A percentile compares a stretch with the other conserved stretches of the same genome.
Conservation (phyloP, 352 stramenopile genomes). For the Phytophthora pseudosyringae region DNA sequence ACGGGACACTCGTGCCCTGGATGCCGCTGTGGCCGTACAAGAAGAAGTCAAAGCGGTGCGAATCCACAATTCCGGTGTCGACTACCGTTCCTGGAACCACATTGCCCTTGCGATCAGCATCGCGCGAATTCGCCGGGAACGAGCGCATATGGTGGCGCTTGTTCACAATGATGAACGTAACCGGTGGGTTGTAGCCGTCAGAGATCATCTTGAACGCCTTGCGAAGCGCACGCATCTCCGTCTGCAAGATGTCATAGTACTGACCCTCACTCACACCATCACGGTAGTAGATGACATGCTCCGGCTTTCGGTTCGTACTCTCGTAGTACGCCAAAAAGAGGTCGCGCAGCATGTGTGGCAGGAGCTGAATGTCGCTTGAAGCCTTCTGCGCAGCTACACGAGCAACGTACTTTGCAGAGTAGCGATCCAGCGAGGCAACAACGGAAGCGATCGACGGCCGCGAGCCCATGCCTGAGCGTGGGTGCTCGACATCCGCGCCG, state of each 20-base stretch:
- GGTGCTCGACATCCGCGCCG: slow-evolving; percentile 75
- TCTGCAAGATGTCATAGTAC: slow-evolving; percentile 74
- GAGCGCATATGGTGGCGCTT: slow-evolving; percentile 87
- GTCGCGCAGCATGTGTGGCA: slow-evolving; percentile 61
- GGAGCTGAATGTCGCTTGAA: slow-evolving; percentile 54
- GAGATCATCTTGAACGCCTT: slow-evolving; percentile 64
- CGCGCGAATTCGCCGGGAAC: slow-evolving; percentile 44
- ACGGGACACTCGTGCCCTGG: slow-evolving; percentile 83
- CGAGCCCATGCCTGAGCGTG: slow-evolving; percentile 55
- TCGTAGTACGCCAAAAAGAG: slow-evolving; percentile 83
- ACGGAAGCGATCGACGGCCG: slow-evolving; percentile 76
- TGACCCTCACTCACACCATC: slow-evolving; percentile 87
- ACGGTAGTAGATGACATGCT: slow-evolving; percentile 85
- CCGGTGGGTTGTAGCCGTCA: slow-evolving; percentile 61
- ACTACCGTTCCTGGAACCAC: slow-evolving; percentile 79
- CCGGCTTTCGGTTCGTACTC: slow-evolving; percentile 72
- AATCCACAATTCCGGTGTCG: slow-evolving; percentile 84
- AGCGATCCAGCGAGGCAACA: slow-evolving; percentile 77
- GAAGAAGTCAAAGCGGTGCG: slow-evolving; percentile 88
- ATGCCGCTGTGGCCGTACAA: slow-evolving; percentile 85
- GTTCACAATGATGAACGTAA: slow-evolving; percentile 90
- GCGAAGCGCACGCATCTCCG: slow-evolving; percentile 79
- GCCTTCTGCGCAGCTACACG: slow-evolving; percentile 58
- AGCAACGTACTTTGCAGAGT: slow-evolving; percentile 58
- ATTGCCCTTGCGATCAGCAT: slow-evolving; percentile 72